Percentiles rank a stretch among this genome's conserved stretches.
These are phyloP conservation scores for Poteriospumella lacustris DNA, from an alignment of 108 stramenopile genomes.

Conservation along the genomic window DNA sequence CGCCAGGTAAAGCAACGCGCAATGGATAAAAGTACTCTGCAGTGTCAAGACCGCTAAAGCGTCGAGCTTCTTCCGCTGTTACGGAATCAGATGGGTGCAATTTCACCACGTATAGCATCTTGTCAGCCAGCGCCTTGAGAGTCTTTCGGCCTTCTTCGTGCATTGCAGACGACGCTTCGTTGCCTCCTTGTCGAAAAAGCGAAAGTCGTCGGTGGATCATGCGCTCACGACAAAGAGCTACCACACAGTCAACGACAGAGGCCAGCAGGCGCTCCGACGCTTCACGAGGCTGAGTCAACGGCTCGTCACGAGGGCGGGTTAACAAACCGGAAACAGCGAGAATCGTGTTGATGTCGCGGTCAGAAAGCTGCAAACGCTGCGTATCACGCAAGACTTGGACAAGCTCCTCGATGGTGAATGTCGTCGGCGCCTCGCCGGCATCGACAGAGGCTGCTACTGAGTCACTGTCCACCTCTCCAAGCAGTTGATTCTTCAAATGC, in stretches of 20 bases:
- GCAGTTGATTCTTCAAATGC: not conserved
- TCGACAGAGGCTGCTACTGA: too few species aligned
- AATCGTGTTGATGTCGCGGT: conserved; percentile 9
- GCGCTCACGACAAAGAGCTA: conserved; percentile 12
- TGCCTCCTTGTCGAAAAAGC: not conserved
- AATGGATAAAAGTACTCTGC: too few species aligned
- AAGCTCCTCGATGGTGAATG: not conserved
- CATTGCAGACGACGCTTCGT: too few species aligned
- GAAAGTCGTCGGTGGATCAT: conserved; percentile 9
- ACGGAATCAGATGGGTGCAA: too few species aligned
- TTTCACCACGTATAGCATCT: too few species aligned
- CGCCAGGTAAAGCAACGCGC: too few species aligned
- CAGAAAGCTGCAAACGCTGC: conserved; percentile 8
- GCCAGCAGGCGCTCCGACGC: not conserved
- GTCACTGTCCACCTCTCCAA: not conserved
- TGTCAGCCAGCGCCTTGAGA: too few species aligned
- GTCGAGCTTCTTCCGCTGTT: too few species aligned
- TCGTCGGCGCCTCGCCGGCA: too few species aligned
- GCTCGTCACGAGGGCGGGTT: too few species aligned
- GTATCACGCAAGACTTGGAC: not conserved
- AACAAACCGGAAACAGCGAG: not conserved
- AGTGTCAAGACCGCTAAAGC: too few species aligned
- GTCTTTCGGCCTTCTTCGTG: too few species aligned
- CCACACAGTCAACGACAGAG: not conserved
- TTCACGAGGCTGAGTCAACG: not conserved